Evolutionary conservation across 2,329 filamentous ascomycete species (phyloP).

Genomic region (Xylariaceae sp.): DNA sequence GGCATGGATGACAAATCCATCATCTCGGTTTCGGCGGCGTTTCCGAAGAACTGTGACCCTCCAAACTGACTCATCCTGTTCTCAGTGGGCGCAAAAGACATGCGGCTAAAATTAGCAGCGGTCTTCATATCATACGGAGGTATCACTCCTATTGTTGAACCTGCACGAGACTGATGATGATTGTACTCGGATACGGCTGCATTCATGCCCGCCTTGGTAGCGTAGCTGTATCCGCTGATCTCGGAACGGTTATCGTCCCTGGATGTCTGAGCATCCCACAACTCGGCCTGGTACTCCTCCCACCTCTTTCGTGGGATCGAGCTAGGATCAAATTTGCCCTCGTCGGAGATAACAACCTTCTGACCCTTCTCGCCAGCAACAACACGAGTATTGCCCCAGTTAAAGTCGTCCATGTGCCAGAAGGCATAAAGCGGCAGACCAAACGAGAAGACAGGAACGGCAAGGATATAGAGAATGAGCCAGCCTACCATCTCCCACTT

Average conservation of each 20-base stretch:
- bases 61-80: conserved; percentile 68
- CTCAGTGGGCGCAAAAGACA: conserved; percentile 82
- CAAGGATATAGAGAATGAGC: conserved; percentile 95
- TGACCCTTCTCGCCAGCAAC: conserved; percentile 93
- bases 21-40: conserved; percentile 73
- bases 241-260: conserved; percentile 83
- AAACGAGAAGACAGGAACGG: conserved; percentile 90
- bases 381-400: conserved; percentile 98
- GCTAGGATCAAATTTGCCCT: conserved; percentile 94
- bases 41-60: conserved; percentile 62
- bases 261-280: conserved; percentile 93
- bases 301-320: conserved; percentile 97
- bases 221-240: conserved; percentile 92
- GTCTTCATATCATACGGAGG: conserved; percentile 50
- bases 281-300: conserved; percentile 98
- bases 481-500: conserved; percentile 99
- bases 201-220: conserved; percentile 75
- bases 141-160: conserved; percentile 57
- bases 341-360: conserved; percentile 91
- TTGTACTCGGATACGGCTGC: conserved; percentile 71
- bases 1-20: conserved; percentile 77
- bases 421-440: conserved; percentile 92
- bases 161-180: conserved; percentile 57
- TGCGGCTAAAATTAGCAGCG: conserved; percentile 62
- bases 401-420: conserved; percentile 99